These are phyloP conservation scores for Candida patagonica DNA, from an alignment of 805 yeast species.

Conservation along the genomic window DNA sequence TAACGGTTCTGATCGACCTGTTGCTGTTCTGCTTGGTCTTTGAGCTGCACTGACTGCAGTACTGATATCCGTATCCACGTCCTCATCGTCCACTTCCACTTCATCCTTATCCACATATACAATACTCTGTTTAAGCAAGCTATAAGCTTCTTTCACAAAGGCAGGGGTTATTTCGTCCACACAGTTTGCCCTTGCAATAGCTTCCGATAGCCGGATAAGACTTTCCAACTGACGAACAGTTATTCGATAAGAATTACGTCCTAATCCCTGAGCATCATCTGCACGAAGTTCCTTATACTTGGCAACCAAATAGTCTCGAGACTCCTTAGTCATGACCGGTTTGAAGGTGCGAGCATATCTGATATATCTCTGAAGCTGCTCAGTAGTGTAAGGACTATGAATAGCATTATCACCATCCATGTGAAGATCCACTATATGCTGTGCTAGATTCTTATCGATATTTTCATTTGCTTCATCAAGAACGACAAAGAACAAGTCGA, in stretches of 20 bases:
- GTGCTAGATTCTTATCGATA: conserved; percentile 81
- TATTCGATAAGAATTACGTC: conserved; percentile 78
- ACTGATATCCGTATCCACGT: conserved; percentile 25
- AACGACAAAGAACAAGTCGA: conserved; percentile 89
- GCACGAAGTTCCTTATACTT: conserved; percentile 78
- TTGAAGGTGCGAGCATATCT: conserved; percentile 88
- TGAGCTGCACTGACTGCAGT: conserved; percentile 13
- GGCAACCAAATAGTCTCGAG: conserved; percentile 65
- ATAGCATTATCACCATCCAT: conserved; percentile 87
- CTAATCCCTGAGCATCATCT: conserved; percentile 82
- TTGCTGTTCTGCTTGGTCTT: conserved; percentile 5
- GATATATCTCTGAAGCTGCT: conserved; percentile 79
- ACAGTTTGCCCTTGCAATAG: conserved; percentile 95
- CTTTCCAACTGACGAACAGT: conserved; percentile 96
- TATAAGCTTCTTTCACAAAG: conserved; percentile 90
- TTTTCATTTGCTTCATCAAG: conserved; percentile 90
- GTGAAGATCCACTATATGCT: conserved; percentile 87
- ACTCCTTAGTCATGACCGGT: conserved; percentile 76
- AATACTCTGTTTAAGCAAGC: conserved; percentile 78
- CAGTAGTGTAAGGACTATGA: conserved; percentile 79
- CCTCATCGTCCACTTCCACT: conserved; percentile 71
- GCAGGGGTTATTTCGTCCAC: conserved; percentile 75
- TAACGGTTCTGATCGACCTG: neutral
- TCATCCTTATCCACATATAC: conserved; percentile 93
- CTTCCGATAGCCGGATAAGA: conserved; percentile 87